Evolutionary conservation across 2,329 filamentous ascomycete genomes (phyloP).

Genomic region (Cephalotrichum gorgonifer): DNA sequence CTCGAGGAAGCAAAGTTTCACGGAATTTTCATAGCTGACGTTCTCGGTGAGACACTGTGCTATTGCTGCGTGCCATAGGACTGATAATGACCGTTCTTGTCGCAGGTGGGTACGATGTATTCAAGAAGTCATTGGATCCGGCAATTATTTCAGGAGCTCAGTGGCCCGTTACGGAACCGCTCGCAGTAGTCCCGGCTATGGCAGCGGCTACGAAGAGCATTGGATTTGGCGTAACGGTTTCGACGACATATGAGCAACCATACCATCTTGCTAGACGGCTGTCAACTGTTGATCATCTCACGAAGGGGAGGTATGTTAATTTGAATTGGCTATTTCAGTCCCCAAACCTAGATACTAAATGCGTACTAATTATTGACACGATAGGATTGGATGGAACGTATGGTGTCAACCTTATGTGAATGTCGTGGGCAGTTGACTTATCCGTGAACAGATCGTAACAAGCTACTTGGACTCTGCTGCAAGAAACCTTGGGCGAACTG

Average conservation of each 20-base stretch:
- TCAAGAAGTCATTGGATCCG: constrained; percentile 44
- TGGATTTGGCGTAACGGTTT: constrained; percentile 58
- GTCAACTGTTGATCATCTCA: constrained; percentile 55
- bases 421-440: not conserved
- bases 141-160: constrained; percentile 54
- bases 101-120: constrained; percentile 61
- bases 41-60: constrained; percentile 17
- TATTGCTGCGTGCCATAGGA: too few relatives aligned
- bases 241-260: constrained; percentile 59
- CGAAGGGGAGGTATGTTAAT: constrained; percentile 40
- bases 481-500: constrained; percentile 48
- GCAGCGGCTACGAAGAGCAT: constrained; percentile 56
- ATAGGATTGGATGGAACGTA: constrained; percentile 1
- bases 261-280: constrained; percentile 57
- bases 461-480: constrained; percentile 62
- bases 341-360: not conserved
- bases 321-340: not conserved
- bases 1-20: constrained; percentile 39
- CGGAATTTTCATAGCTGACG: constrained; percentile 58
- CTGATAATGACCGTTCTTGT: not conserved
- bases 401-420: not conserved
- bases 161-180: constrained; percentile 61
- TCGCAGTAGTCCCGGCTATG: constrained; percentile 53
- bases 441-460: constrained; percentile 47
- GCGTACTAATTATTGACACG: not conserved